Conservation (phyloP, 2,329 filamentous ascomycete species). For the Sphaceloma murrayae region DNA sequence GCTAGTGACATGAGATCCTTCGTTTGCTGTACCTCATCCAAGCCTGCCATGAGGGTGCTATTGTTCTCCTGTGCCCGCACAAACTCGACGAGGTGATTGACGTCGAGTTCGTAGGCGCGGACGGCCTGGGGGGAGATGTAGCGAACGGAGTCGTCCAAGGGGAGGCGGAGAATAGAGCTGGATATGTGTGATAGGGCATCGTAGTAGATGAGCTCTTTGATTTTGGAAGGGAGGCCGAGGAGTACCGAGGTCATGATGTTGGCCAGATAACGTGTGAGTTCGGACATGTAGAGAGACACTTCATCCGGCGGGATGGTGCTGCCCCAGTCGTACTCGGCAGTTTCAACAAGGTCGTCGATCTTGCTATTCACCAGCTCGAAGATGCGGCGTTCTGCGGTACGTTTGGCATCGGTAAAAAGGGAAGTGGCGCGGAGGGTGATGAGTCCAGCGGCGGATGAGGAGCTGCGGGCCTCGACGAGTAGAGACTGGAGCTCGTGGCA, state of each 20-base stretch:
- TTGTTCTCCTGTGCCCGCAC: slow-evolving; percentile 72
- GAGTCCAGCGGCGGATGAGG: slow-evolving; percentile 68
- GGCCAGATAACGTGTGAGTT: slow-evolving; percentile 79
- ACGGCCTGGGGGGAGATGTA: slow-evolving; percentile 84
- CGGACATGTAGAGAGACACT: slow-evolving; percentile 90
- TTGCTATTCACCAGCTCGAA: slow-evolving; percentile 98
- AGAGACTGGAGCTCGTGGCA: slow-evolving; percentile 83
- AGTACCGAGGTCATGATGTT: slow-evolving; percentile 97
- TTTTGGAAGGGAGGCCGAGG: slow-evolving; percentile 83
- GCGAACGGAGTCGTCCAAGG: slow-evolving; percentile 67
- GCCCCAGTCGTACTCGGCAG: slow-evolving; percentile 92
- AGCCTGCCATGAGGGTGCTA: slow-evolving; percentile 74
- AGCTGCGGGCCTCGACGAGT: slow-evolving; percentile 74
- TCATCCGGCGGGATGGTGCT: slow-evolving; percentile 54
- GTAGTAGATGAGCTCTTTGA: slow-evolving; percentile 97
- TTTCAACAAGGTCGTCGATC: slow-evolving; percentile 94
- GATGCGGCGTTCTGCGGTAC: slow-evolving; percentile 92
- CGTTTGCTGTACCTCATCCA: slow-evolving; percentile 91
- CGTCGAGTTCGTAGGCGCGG: slow-evolving; percentile 68
- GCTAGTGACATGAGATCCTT: slow-evolving; percentile 52
- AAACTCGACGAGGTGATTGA: slow-evolving; percentile 73
- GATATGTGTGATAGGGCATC: slow-evolving; percentile 88
- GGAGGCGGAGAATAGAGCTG: slow-evolving; percentile 48
- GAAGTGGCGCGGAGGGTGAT: slow-evolving; percentile 74
- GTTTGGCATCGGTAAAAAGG: slow-evolving; percentile 81